A percentile compares a stretch with the other conserved stretches of the same genome.
Conservation (phyloP, 139 green algal species). For the Micractinium sp. region DNA sequence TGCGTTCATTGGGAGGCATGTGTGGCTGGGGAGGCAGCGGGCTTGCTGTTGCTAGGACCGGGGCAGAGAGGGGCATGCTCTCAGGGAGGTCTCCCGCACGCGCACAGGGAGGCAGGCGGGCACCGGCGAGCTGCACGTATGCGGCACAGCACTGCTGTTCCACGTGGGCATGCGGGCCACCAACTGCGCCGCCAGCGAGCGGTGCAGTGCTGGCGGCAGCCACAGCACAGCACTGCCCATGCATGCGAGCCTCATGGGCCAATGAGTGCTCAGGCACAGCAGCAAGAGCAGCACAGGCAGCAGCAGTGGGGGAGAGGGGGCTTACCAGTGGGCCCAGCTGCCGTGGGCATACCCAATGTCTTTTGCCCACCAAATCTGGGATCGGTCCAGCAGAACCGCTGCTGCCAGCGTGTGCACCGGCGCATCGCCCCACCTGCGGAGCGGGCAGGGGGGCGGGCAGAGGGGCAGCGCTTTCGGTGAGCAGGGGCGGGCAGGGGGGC, state of each 20-base stretch:
- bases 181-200: background rate
- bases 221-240: background rate
- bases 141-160: too few species aligned
- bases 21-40: too few species aligned
- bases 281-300: background rate
- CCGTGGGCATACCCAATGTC: conserved; percentile 29
- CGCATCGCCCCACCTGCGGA: conserved; percentile 47
- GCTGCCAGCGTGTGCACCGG: conserved; percentile 53
- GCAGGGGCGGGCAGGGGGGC: background rate
- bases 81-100: too few species aligned
- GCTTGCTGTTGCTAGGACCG: too few species aligned
- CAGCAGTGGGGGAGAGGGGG: too few species aligned
- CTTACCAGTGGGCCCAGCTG: conserved; percentile 22
- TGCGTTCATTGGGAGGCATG: too few species aligned
- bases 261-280: background rate
- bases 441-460: too few species aligned
- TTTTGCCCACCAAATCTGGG: background rate
- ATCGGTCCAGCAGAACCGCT: conserved; percentile 25
- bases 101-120: background rate
- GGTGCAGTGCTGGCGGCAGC: background rate
- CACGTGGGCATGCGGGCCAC: too few species aligned
- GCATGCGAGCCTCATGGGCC: background rate
- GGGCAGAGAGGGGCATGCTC: too few species aligned
- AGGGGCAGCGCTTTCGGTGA: background rate
- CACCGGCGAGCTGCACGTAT: too few species aligned